Evolutionary conservation across 116 monocot genomes (phyloP).

Genomic region (Trichopus zeylanicus): DNA sequence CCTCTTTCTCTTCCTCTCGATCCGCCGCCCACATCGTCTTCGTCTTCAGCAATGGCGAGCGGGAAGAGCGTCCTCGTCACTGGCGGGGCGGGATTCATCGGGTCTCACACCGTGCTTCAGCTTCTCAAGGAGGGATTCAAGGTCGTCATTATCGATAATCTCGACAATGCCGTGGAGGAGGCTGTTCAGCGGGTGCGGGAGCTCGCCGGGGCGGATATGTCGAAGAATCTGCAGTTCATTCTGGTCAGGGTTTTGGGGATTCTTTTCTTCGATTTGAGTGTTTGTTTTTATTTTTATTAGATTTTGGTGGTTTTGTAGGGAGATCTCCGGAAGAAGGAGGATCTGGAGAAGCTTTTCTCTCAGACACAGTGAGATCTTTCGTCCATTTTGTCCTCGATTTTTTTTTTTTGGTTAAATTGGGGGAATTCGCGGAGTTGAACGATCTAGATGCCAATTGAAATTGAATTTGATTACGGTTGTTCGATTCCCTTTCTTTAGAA

Average conservation of each 20-base stretch:
- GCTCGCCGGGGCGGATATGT: conserved; percentile 50
- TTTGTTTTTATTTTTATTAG: not conserved
- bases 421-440: too few species aligned
- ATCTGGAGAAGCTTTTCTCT: conserved; percentile 65
- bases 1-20: not conserved
- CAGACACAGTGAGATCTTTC: conserved; percentile 22
- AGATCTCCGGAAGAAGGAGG: conserved; percentile 54
- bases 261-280: not conserved
- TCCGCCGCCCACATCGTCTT: too few species aligned
- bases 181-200: conserved; percentile 49
- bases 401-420: too few species aligned
- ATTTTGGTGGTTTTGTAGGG: conserved; percentile 28
- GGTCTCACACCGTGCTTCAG: conserved; percentile 73
- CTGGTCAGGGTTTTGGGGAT: conserved; percentile 8
- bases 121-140: conserved; percentile 50
- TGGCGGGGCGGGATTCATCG: conserved; percentile 78
- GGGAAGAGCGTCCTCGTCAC: conserved; percentile 42
- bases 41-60: not conserved
- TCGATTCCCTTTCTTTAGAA: too few species aligned
- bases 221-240: conserved; percentile 34
- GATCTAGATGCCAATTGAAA: too few species aligned
- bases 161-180: conserved; percentile 58
- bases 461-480: too few species aligned
- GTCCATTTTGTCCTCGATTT: too few species aligned
- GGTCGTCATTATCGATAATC: conserved; percentile 59